These are phyloP conservation scores for Amaranthus tricolor DNA, from an alignment of 179 eudicot species.

Conservation along the genomic window DNA sequence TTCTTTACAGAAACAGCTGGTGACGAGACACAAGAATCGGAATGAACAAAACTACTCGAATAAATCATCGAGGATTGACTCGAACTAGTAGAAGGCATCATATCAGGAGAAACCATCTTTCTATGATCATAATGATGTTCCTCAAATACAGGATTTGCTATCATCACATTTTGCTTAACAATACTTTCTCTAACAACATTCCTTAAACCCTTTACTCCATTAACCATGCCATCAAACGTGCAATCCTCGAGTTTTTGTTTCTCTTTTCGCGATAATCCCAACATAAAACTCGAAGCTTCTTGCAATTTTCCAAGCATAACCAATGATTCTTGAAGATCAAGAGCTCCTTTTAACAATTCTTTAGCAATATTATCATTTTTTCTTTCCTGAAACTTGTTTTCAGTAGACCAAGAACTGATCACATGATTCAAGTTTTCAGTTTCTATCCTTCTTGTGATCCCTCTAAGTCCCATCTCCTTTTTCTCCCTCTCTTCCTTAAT, in stretches of 20 bases:
- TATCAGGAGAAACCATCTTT: constrained; percentile 34
- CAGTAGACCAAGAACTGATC: constrained; percentile 50
- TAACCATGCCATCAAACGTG: constrained; percentile 30
- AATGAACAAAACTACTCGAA: constrained; percentile 45
- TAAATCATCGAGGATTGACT: constrained; percentile 47
- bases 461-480: constrained; percentile 35
- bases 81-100: constrained; percentile 64
- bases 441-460: constrained; percentile 27
- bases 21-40: constrained; percentile 45
- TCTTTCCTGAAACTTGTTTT: constrained; percentile 16
- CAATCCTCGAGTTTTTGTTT: constrained; percentile 34
- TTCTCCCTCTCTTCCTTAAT: constrained; percentile 29
- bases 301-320: constrained; percentile 62
- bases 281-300: constrained; percentile 44
- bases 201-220: constrained; percentile 37
- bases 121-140: constrained; percentile 29
- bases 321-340: constrained; percentile 75
- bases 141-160: constrained; percentile 34
- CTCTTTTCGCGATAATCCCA: constrained; percentile 36
- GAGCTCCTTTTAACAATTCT: constrained; percentile 75
- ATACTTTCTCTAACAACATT: constrained; percentile 63
- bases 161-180: constrained; percentile 57
- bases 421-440: constrained; percentile 53
- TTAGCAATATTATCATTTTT: constrained; percentile 42
- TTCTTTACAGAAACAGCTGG: constrained; percentile 40